Evolutionary conservation across 2,329 filamentous ascomycete species (phyloP).

Genomic region (Corinectria fuckeliana): DNA sequence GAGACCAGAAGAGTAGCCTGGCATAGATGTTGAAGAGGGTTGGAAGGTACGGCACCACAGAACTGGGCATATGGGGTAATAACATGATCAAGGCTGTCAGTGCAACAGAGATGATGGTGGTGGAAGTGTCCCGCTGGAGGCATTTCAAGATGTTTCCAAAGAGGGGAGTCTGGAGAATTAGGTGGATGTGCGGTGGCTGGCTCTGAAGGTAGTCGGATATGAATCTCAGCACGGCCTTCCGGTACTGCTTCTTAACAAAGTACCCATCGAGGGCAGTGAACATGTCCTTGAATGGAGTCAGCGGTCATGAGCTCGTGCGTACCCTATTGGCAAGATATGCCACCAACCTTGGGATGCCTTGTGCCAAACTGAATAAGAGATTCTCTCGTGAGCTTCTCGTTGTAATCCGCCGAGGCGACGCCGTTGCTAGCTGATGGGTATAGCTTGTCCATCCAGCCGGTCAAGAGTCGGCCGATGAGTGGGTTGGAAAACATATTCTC

Average conservation of each 20-base stretch:
- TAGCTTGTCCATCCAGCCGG: slow-evolving; percentile 62
- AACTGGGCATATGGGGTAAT: slow-evolving; percentile 78
- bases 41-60: slow-evolving; percentile 71
- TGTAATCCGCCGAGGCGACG: slow-evolving; percentile 49
- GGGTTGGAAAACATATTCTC: slow-evolving; percentile 52
- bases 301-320: neutral
- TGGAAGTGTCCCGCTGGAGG: slow-evolving; percentile 78
- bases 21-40: slow-evolving; percentile 83
- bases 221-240: slow-evolving; percentile 69
- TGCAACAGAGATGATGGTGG: slow-evolving; percentile 76
- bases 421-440: slow-evolving; percentile 46
- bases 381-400: slow-evolving; percentile 58
- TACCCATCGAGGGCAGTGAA: slow-evolving; percentile 70
- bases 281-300: slow-evolving; percentile 59
- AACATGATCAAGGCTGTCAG: slow-evolving; percentile 82
- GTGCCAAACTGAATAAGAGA: slow-evolving; percentile 68
- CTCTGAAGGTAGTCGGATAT: slow-evolving; percentile 76
- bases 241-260: slow-evolving; percentile 68
- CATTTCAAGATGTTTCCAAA: slow-evolving; percentile 76
- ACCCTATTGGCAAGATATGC: neutral
- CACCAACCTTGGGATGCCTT: slow-evolving; percentile 65
- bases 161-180: slow-evolving; percentile 73
- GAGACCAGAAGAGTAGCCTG: slow-evolving; percentile 80
- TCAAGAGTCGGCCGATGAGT: slow-evolving; percentile 63
- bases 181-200: slow-evolving; percentile 80